phyloP scores from a whole-genome alignment of 2,329 filamentous ascomycete species.

The Trichothecium sympodiale region DNA sequence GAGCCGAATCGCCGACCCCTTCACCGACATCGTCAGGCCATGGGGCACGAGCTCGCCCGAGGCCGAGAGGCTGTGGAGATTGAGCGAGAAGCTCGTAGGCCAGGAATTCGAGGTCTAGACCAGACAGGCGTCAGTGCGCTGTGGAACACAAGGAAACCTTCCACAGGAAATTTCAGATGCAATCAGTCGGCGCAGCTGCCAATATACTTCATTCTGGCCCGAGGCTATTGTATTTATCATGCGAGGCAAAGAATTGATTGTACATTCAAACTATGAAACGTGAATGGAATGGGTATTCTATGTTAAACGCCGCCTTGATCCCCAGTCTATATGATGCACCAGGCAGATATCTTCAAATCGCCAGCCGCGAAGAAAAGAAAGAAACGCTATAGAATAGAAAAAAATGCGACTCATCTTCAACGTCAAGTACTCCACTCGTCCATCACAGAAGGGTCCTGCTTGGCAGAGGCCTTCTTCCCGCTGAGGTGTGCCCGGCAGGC shows the following conservation, averaged over 20 bases:
- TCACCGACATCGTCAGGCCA: constrained; percentile 11
- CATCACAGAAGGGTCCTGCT: constrained; percentile 26
- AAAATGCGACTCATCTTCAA: neutral
- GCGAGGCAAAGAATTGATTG: neutral
- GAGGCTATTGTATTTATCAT: too few relatives aligned
- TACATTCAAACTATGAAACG: neutral
- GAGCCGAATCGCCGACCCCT: constrained; percentile 7
- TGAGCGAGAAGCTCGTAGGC: constrained; percentile 17
- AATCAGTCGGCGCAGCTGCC: too few relatives aligned
- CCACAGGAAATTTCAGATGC: too few relatives aligned
- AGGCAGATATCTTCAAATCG: neutral
- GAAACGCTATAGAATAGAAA: neutral
- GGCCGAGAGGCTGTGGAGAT: constrained; percentile 16
- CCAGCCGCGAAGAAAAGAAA: neutral
- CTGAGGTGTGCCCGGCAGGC: constrained; percentile 35
- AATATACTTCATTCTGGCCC: too few relatives aligned
- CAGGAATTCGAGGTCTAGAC: constrained; percentile 11
- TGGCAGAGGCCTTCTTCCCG: constrained; percentile 19
- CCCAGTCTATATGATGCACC: neutral
- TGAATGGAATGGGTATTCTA: neutral
- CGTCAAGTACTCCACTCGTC: constrained; percentile 25
- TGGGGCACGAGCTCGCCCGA: constrained; percentile 14
- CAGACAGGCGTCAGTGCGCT: too few relatives aligned
- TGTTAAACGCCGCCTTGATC: neutral
- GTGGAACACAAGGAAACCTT: too few relatives aligned